Evolutionary conservation across 2,329 filamentous ascomycete genomes (phyloP).

Genomic region (Incumbomyces delicatus): DNA sequence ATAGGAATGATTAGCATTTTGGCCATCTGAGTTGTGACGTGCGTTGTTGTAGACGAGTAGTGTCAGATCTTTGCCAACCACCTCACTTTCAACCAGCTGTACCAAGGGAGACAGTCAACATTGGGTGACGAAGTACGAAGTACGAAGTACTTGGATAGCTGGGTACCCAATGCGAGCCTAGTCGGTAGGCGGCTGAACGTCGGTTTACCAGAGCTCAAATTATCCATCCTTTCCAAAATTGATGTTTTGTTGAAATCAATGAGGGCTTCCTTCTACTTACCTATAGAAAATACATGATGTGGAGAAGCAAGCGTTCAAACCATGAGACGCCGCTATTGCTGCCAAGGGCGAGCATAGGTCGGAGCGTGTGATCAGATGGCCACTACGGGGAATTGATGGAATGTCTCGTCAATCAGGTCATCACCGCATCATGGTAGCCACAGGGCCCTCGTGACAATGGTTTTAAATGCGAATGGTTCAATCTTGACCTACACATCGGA

Average conservation of each 20-base stretch:
- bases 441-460: slow-evolving; percentile 64
- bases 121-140: too few relatives aligned
- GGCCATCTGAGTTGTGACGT: not conserved
- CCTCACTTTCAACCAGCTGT: slow-evolving; percentile 43
- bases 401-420: slow-evolving; percentile 59
- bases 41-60: too few relatives aligned
- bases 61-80: slow-evolving; percentile 30
- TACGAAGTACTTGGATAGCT: too few relatives aligned
- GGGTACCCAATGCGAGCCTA: too few relatives aligned
- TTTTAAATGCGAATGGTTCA: slow-evolving; percentile 62
- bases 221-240: not conserved
- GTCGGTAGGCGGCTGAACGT: slow-evolving; percentile 36
- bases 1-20: not conserved
- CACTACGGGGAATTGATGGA: not conserved
- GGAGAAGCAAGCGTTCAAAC: too few relatives aligned
- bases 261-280: too few relatives aligned
- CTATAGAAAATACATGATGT: too few relatives aligned
- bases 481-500: slow-evolving; percentile 66
- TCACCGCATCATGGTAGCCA: slow-evolving; percentile 56
- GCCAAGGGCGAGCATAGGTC: too few relatives aligned
- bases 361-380: too few relatives aligned
- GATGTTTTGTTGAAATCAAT: too few relatives aligned
- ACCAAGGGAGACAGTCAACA: too few relatives aligned
- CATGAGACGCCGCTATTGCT: too few relatives aligned
- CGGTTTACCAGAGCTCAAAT: slow-evolving; percentile 41